Base-by-base conservation (phyloP, 2,329 filamentous ascomycete species). In the Fusarium sulawesiense region DNA sequence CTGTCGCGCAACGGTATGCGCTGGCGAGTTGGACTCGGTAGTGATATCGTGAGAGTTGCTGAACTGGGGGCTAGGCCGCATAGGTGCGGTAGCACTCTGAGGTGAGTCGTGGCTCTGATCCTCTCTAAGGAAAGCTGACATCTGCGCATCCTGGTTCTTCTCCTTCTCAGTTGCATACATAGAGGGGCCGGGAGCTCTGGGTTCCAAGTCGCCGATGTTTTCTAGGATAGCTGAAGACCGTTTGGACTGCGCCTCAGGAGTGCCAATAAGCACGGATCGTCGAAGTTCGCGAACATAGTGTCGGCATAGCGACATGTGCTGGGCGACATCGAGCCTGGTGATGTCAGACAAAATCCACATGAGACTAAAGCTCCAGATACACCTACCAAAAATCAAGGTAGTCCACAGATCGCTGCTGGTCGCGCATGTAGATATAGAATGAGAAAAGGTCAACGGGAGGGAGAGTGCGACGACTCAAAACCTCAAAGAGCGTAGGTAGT, bases 361-460 rank as follows among this genome's bases (percentile, higher is more conserved):
- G n/a, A 34, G 55, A 29, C 10, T 37, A 18, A 27, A 25, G 27
- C 45, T 34, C 25, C 20, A 47, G 34, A 49, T 60, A 12, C 18
- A 78, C 89, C 62, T 84, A 98, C 96, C 97, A 99, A 81, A 99
- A 99, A 79, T 99, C 96, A 44, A 99, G 85, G 76, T 99, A 99
- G 78, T 99, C 96, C 14, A 99, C 96, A 10, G 95, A 98, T 79
- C 94, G 90, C 81, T 99, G 96, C 82, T 98, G 94, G 80, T 99
- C 97, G 76, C 96, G 90, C 96, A 99, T 99, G 83, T 97, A 99
- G 76, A 99, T 99, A 83, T 99, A 99, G 84, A 99, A 99, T 3
- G 94, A 98, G 81, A 97, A 99, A 13, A 99, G 86, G 78, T 99
- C 97, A 61, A 99, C 95, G 0, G 96, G 96, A 50, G 97, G 93